These are phyloP conservation scores for Keithomyces neogunnii DNA, from an alignment of 2,329 filamentous ascomycete genomes.

Conservation along the genomic window DNA sequence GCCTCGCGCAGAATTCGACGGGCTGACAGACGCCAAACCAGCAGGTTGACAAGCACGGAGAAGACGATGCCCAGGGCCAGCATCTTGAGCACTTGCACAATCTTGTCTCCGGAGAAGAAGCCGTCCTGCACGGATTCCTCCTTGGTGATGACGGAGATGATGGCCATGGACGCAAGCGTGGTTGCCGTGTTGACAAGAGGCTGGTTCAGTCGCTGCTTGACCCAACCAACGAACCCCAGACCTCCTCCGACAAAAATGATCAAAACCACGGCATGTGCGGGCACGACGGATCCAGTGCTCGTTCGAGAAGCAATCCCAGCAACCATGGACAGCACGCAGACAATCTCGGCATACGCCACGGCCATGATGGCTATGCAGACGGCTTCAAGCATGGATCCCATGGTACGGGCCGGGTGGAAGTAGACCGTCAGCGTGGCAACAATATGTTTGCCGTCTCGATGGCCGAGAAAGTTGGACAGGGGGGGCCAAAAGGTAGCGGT, in stretches of 20 bases:
- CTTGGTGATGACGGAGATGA: conserved; percentile 85
- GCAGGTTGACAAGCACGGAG: conserved; percentile 65
- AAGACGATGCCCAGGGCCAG: conserved; percentile 67
- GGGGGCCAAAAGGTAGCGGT: conserved; percentile 74
- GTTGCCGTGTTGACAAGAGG: conserved; percentile 78
- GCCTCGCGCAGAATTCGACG: conserved; percentile 64
- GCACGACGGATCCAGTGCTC: conserved; percentile 52
- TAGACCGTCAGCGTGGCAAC: conserved; percentile 92
- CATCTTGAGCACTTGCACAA: conserved; percentile 76
- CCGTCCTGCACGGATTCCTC: conserved; percentile 80
- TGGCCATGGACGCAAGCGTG: conserved; percentile 77
- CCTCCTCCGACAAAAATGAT: conserved; percentile 79
- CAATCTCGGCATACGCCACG: conserved; percentile 59
- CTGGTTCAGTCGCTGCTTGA: conserved; percentile 70
- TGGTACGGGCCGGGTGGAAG: conserved; percentile 81
- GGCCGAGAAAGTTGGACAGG: conserved; percentile 65
- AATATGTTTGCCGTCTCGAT: conserved; percentile 86
- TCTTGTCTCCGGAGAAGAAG: conserved; percentile 72
- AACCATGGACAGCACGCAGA: conserved; percentile 82
- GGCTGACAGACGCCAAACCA: conserved; percentile 73
- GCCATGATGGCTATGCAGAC: conserved; percentile 68
- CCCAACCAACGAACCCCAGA: conserved; percentile 80
- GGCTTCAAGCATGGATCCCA: conserved; percentile 85
- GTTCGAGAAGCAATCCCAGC: conserved; percentile 71
- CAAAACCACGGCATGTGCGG: conserved; percentile 74